Base-by-base conservation (phyloP, 805 yeast genomes). In the Schwanniomyces polymorphus region DNA sequence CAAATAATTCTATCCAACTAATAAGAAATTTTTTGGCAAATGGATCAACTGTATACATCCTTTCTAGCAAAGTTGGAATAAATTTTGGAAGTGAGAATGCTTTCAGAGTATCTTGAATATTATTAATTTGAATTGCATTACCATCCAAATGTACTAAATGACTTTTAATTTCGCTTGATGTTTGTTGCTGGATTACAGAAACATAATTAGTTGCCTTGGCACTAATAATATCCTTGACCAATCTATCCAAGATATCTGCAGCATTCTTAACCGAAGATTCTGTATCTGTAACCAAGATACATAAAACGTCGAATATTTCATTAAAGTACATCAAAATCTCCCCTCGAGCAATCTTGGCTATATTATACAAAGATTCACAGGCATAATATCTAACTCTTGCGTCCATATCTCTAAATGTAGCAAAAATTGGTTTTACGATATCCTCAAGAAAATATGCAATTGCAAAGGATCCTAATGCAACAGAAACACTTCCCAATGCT, bases 341-440 rank as follows among this genome's bases (percentile, higher is more conserved):
- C 26, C 98, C 98, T 55, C 96, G 84, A 3, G 98, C 96, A 17
- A 94, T 95, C 61, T 94, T 94, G 41, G 98, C 96, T 40, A 94
- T 91, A 67, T 94, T 94, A 67, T 94, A 94, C 50, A 94, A 75
- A 41, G 96, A 86, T 61, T 94, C 99, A 70, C 98, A 94, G 0
- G 99, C 97, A 64, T 91, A 94, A 60, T 94, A 94, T 45, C 99
- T 77, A 7, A 94, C 99, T 55, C 96, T 81, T n/a, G 97, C 92
- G 64, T 94, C 97, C 50, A 94, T 97, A 60, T 94, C 99, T 42
- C 96, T 92, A 64, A 94, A 94, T 49, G 97, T 92, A 0, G 97
- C 92, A 56, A 94, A 74, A 11, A 94, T 96, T 0, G 99, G 97
- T 51, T 89, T 94, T 52, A 94, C 82, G 47, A 94, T 91, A 44